A percentile compares a stretch with the other conserved stretches of the same genome.
Conservation (phyloP, 73 alveolate species). For the Loxodes magnus region DNA sequence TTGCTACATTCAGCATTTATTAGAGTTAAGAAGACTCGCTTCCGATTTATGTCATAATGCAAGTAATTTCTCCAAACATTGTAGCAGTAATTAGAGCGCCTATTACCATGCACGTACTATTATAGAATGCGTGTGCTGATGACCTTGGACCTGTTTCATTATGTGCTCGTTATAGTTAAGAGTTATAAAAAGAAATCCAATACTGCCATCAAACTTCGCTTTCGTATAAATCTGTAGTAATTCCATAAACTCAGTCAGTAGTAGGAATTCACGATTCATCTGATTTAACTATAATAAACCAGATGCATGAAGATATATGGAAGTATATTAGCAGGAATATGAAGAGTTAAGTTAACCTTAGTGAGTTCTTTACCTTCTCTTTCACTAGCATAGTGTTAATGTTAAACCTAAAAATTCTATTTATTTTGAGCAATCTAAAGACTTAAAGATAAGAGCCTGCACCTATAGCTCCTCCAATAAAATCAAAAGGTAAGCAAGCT, state of each 20-base stretch:
- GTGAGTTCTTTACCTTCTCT: slow-evolving; percentile 18
- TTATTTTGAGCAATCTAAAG: slow-evolving; percentile 37
- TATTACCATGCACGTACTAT: slow-evolving; percentile 6
- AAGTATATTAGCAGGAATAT: slow-evolving; percentile 27
- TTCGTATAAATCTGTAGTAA: too few relatives aligned
- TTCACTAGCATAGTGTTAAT: slow-evolving; percentile 17
- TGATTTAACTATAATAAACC: slow-evolving; percentile 35
- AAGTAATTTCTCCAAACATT: slow-evolving; percentile 23
- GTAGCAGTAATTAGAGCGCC: slow-evolving; percentile 49
- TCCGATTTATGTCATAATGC: slow-evolving; percentile 5
- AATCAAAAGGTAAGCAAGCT: slow-evolving; percentile 41
- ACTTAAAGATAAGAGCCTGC: not conserved
- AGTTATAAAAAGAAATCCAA: slow-evolving; percentile 23
- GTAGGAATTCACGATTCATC: too few relatives aligned
- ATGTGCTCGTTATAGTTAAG: slow-evolving; percentile 34
- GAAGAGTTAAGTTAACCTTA: slow-evolving; percentile 27
- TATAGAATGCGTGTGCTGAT: slow-evolving; percentile 17
- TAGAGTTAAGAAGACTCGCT: slow-evolving; percentile 1
- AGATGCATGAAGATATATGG: slow-evolving; percentile 42
- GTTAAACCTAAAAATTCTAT: slow-evolving; percentile 24
- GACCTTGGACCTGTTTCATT: slow-evolving; percentile 43
- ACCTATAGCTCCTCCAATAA: not conserved
- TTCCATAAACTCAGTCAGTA: too few relatives aligned
- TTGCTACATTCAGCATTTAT: slow-evolving; percentile 25
- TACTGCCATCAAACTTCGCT: slow-evolving; percentile 5